Evolutionary conservation across 257 asterid species (phyloP), one percentile per base, ranked within the genome.

Genomic region (Primulina tabacum): DNA sequence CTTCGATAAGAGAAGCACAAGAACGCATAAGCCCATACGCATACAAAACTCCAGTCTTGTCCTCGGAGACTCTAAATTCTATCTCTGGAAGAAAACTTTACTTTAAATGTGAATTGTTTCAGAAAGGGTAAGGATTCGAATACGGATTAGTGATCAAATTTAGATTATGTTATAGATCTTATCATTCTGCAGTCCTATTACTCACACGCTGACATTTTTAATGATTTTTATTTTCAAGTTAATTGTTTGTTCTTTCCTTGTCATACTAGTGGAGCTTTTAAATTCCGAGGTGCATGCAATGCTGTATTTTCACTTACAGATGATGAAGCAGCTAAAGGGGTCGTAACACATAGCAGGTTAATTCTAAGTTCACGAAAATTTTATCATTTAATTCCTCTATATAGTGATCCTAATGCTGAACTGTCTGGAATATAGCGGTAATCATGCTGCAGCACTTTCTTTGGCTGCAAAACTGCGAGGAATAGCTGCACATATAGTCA

Each of bases 371-470:
- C 26, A 17, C 37, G 53, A 47, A 14, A 69, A 60, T 64, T 43
- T 38, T 29, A 14, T 4, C 57, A 29, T 68, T 47, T 8, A 38
- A 35, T 76, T 61, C 71, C 50, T 38, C 34, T 34, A 62, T 65
- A 9, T 78, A 16, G 14, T 26, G 73, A 59, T 78, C 34, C 64
- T 37, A 68, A 75, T 62, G 74, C 56, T 20, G 38, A 62, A 55
- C 50, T 60, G 47, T 20, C 38, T 43, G 4, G 20, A 75, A 80
- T 67, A 53, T 78, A 90, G 99, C 70, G 99, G 99, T 38, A 93
- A 93, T 76, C 99, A 93, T 84, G 99, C 97, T 56, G 96, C 99
- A 59, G 99, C 99, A 8, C 95, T 93, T 43, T 72, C 99, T 67
- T 81, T 93, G 96, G 99, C 99, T 70, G 97, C 99, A 71, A 88